Base-by-base conservation (phyloP, 2,329 filamentous ascomycete genomes). In the Aspergillus latus region DNA sequence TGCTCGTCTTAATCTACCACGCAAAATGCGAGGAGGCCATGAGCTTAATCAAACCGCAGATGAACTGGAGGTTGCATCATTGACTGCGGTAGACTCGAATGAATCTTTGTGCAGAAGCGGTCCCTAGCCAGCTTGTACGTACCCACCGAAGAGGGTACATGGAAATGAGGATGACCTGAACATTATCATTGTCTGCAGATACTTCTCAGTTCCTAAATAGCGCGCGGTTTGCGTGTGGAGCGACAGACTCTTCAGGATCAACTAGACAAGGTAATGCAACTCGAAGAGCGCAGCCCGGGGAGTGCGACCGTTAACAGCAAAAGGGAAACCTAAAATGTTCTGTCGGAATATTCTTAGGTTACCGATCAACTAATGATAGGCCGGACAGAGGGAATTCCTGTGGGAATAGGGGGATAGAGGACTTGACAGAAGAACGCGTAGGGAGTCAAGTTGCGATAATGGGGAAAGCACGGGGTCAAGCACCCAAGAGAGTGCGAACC, bases 31-130 rank as follows among this genome's bases (percentile, higher is more conserved):
- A 59, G 57, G 51, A 61, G 54, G 44, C 50, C 39, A 61, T 60
- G 56, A 62, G 59, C 59, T 59, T 64, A 58, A 58, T 60, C 53
- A 53, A 59, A 57, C 58, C 57, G 57, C 57, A 60, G 55, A 40
- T 39, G 8, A 13, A 30, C 30, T 15, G 5, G n/a, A 21, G 47
- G 37, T 42, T 37, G 44, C 40, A 49, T 55, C 37, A 55, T 45
- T 45, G 46, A 45, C 50, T 48, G 26, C 36, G 21, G 16, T 7
- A 29, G n/a, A 13, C 13, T 32, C 7, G 28, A 15, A 13, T 10
- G n/a, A 13, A 46, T 15, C 43, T 5, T 6, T 32, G 28, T 15
- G 13, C 5, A 3, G 29, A 26, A 47, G 44, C 43, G 6, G 43
- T 45, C n/a, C 5, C 10, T n/a, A 10, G 43, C 13, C 43, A 26